Base-by-base conservation (phyloP, 768 basidiomycete species). In the Suillus subaureus region DNA sequence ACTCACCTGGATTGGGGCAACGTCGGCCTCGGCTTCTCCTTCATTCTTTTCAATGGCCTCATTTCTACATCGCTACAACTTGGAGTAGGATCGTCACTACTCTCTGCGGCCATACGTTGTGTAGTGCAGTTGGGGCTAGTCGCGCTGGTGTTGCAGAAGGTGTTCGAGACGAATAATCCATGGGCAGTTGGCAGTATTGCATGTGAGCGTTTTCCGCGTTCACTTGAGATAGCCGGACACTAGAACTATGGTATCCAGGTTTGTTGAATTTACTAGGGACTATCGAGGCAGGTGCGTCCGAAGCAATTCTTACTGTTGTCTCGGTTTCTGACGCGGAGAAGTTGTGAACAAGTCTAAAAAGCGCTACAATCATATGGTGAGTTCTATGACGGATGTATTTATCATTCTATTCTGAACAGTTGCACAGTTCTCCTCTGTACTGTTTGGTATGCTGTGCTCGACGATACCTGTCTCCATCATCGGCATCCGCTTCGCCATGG, bases 401-500 rank as follows among this genome's bases (percentile, higher is more conserved):
- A 55, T n/a, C 5, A 26, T 47, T 54, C 11, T n/a, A 18, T 28
- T 47, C 31, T 77, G 52, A 77, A 37, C 35, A 13, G 35, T 13
- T n/a, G 43, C 33, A 23, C 40, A 73, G 92, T 92, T 93, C 72
- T 80, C 84, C 2, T 81, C 85, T 0, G 86, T 93, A 7, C 77
- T 94, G 6, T 62, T 85, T 13, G 87, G 85, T 0, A 89, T 95
- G 87, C 68, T 93, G 11, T 83, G 82, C n/a, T 90, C 91, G 0
- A 93, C 91, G 0, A 85, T 93, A 39, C 92, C 93, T 0, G 87
- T 93, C 31, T 90, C 93, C 1, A 84, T 95, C 63, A 78, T 94
- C 13, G 93, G 93, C 0, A 82, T 86, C 1, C 83, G 84, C 7
- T 94, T 85, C 69, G 90, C 93, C 3, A 94, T 96, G 90, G 81